These are phyloP conservation scores for Boletellus sp. DNA, from an alignment of 768 basidiomycete species.

Conservation along the genomic window DNA sequence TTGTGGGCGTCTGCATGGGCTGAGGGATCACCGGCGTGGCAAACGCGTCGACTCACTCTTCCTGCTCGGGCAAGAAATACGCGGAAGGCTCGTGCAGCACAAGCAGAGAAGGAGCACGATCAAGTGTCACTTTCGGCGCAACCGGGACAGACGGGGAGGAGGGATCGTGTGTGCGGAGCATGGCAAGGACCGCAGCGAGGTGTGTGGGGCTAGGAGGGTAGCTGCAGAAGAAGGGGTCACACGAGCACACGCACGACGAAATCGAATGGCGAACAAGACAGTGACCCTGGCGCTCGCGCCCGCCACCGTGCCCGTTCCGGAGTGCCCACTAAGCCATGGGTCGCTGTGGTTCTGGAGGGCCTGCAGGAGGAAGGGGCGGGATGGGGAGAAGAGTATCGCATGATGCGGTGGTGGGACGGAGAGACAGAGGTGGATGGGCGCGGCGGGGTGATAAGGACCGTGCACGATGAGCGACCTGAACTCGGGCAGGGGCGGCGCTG, in stretches of 20 bases:
- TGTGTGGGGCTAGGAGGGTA: constrained; percentile 64
- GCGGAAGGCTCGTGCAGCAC: constrained; percentile 58
- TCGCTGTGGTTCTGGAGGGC: constrained; percentile 50
- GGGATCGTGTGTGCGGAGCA: constrained; percentile 36
- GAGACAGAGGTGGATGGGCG: constrained; percentile 64
- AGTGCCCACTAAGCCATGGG: constrained; percentile 35
- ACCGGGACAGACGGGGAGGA: constrained; percentile 20
- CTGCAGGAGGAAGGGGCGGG: constrained; percentile 40
- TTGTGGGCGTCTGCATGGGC: constrained; percentile 10
- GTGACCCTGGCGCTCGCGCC: constrained; percentile 41
- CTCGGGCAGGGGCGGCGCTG: constrained; percentile 46
- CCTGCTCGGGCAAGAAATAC: constrained; percentile 41
- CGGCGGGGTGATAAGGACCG: constrained; percentile 62
- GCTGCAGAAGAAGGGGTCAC: constrained; percentile 34
- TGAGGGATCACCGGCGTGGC: not conserved
- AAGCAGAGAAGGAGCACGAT: constrained; percentile 46
- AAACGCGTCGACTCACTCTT: constrained; percentile 19
- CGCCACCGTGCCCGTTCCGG: constrained; percentile 37
- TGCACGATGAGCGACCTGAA: constrained; percentile 60
- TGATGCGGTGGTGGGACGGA: constrained; percentile 38
- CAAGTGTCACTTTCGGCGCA: constrained; percentile 34
- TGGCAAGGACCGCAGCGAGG: constrained; percentile 48
- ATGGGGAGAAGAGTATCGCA: constrained; percentile 52
- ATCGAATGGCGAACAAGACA: constrained; percentile 49
- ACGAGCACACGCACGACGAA: not conserved